Base-by-base conservation (phyloP, 169 alveolate genomes). In the Plasmodium berghei region DNA sequence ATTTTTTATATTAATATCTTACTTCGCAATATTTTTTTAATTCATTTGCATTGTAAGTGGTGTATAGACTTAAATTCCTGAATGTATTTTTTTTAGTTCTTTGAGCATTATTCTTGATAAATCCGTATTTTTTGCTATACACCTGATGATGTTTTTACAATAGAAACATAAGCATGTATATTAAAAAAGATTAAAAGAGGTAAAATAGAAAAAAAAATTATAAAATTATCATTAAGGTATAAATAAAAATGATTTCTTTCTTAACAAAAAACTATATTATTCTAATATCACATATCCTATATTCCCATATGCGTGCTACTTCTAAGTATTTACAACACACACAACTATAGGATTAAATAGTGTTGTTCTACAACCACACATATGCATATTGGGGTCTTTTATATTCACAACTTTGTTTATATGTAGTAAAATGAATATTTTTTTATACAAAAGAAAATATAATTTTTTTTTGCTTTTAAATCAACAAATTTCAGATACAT, bases 11-110 rank as follows among this genome's bases (percentile, higher is more conserved):
- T 34, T 34, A 34, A 34, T 67, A 49, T 34, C 72, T 66, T 67
- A 80, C 90, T 40, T 80, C 90, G 24, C 90, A 80, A 49, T 64
- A 48, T 40, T 58, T 66, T 80, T 67, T 80, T 54, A 80, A 42
- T 42, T 80, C 73, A 10, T 56, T 80, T 62, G 90, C 58, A 48
- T 48, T 62, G 73, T 74, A 62, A 40, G 55, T 74, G 67, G 62
- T 55, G 83, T 80, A 80, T 62, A 80, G 58, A 71, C 24, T 80
- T 22, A 80, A 20, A 28, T 42, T 58, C 56, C 72, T 80, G 28
- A 80, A 66, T 34, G 49, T 42, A 48, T 48, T 61, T 45, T 55
- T 80, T 54, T 20, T 34, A 52, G 72, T 49, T 80, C 90, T 55
- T 66, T 26, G 71, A 10, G 40, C 55, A 67, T 5, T 69, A 52